Evolutionary conservation across 1,284 basidiomycete species (phyloP).

Genomic region (Ganoderma meredithae): DNA sequence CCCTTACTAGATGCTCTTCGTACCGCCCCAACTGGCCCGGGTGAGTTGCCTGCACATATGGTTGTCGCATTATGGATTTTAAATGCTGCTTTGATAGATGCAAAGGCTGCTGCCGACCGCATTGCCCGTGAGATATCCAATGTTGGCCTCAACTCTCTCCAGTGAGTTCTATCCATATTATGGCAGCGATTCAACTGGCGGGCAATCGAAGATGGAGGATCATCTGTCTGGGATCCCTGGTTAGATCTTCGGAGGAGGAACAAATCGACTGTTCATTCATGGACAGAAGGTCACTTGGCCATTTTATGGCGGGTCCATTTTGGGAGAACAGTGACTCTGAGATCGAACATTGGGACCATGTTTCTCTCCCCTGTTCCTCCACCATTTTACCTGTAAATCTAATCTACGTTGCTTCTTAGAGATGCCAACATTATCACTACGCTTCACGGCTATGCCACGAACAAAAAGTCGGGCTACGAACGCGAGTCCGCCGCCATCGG

Average conservation of each 20-base stretch:
- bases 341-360: not conserved
- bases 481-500: constrained; percentile 92
- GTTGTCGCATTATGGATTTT: not conserved
- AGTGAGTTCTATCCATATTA: constrained; percentile 51
- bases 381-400: not conserved
- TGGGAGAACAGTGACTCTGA: not conserved
- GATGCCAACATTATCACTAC: constrained; percentile 70
- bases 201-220: not conserved
- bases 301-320: too few species aligned
- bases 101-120: constrained; percentile 80
- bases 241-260: not conserved
- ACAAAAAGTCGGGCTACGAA: constrained; percentile 93
- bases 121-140: constrained; percentile 76
- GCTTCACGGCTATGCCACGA: constrained; percentile 77
- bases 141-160: constrained; percentile 65
- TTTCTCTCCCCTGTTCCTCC: not conserved
- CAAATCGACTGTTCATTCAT: not conserved
- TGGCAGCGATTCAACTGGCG: not conserved
- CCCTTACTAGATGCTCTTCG: constrained; percentile 68
- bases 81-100: constrained; percentile 56
- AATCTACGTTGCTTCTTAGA: constrained; percentile 45
- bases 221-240: not conserved
- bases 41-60: constrained; percentile 45
- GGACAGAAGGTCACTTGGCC: too few species aligned
- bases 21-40: constrained; percentile 76